phyloP scores from a whole-genome alignment of 768 basidiomycete species.

The Lentinula sp. region DNA sequence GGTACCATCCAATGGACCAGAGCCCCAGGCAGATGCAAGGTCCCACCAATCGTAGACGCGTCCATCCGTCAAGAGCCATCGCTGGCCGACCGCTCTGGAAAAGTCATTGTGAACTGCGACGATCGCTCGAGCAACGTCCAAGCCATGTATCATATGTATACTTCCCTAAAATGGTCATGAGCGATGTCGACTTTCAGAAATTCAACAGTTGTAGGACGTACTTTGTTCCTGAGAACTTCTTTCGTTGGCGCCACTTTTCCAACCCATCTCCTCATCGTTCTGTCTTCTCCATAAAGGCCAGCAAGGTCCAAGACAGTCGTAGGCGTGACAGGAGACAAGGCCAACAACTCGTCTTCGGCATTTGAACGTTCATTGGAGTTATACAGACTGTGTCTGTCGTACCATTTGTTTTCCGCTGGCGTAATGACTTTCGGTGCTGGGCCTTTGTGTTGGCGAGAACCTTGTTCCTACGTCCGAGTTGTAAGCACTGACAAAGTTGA shows the following conservation, averaged over 20 bases:
- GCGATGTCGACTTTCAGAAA: neutral
- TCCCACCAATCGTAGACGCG: conserved; percentile 70
- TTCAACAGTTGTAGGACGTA: conserved; percentile 12
- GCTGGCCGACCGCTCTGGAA: conserved; percentile 37
- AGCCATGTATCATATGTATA: conserved; percentile 56
- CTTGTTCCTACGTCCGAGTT: neutral
- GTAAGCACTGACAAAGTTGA: too few relatives aligned
- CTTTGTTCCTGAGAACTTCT: conserved; percentile 45
- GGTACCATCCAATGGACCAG: conserved; percentile 1
- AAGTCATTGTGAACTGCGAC: conserved; percentile 48
- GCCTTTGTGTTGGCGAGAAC: conserved; percentile 10
- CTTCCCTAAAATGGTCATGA: conserved; percentile 33
- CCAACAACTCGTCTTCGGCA: conserved; percentile 52
- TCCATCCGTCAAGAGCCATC: conserved; percentile 51
- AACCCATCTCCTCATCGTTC: conserved; percentile 47
- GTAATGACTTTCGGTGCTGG: conserved; percentile 8
- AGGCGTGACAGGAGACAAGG: conserved; percentile 27
- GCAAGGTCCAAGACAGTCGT: conserved; percentile 57
- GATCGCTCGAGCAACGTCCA: conserved; percentile 53
- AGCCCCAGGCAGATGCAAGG: conserved; percentile 50
- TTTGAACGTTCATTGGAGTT: conserved; percentile 35
- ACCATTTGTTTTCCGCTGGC: conserved; percentile 29
- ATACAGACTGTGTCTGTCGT: conserved; percentile 46
- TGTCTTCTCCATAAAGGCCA: conserved; percentile 56
- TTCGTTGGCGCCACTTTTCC: conserved; percentile 47